A percentile compares a stretch with the other conserved stretches of the same genome.
Evolutionary conservation across 768 basidiomycete genomes (phyloP).

Genomic region (Lactarius evosmus): DNA sequence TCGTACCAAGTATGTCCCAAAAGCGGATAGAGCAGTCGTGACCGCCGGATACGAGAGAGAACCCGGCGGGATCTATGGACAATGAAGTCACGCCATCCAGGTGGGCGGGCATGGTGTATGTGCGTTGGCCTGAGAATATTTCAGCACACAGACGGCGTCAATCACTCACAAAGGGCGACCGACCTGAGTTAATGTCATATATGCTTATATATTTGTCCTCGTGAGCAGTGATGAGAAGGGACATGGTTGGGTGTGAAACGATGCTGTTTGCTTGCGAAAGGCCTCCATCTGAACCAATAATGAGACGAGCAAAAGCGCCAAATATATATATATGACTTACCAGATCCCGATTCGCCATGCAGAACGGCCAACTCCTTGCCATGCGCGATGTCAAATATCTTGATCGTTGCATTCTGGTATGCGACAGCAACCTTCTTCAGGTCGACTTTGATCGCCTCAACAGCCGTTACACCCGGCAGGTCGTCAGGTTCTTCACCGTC

Average conservation of each 20-base stretch:
- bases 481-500: conserved; percentile 43
- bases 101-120: conserved; percentile 87
- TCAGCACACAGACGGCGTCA: background rate
- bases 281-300: conserved; percentile 55
- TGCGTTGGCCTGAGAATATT: conserved; percentile 64
- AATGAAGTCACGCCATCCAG: conserved; percentile 89
- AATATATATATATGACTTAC: conserved; percentile 5
- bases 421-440: conserved; percentile 87
- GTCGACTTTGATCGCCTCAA: conserved; percentile 81
- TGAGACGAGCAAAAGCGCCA: background rate
- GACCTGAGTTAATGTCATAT: conserved; percentile 81
- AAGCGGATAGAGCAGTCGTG: conserved; percentile 94
- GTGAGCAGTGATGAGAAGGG: conserved; percentile 83
- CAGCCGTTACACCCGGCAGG: conserved; percentile 66
- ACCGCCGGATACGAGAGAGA: conserved; percentile 83
- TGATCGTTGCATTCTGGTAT: conserved; percentile 83
- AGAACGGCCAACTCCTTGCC: conserved; percentile 71
- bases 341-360: conserved; percentile 32
- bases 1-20: conserved; percentile 85
- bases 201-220: conserved; percentile 93
- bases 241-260: conserved; percentile 86
- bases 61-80: conserved; percentile 82
- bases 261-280: conserved; percentile 83
- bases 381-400: conserved; percentile 86
- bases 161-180: conserved; percentile 30